Evolutionary conservation across 768 basidiomycete species (phyloP), one percentile per base, ranked within the genome.

Genomic region (Lactarius tabidus): DNA sequence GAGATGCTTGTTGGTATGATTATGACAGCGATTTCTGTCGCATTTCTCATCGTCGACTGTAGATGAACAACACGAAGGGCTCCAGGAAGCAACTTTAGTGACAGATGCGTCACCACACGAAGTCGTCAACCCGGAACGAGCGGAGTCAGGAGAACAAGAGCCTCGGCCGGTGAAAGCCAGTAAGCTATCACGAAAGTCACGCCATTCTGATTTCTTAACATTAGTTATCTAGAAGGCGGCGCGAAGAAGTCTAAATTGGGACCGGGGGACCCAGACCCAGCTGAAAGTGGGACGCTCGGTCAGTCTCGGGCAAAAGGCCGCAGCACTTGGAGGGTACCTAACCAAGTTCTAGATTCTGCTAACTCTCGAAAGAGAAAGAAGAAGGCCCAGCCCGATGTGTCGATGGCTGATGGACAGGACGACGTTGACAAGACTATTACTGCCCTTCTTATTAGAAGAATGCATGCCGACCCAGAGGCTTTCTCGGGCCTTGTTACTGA

Each of bases 351-450:
- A 66, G 65, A 59, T 29, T 33, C 52, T 58, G 20, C 39, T 26
- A 54, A 62, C 28, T 4, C 60, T 9, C 26, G 12, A n/a, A 33
- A 57, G 51, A 36, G 26, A 43, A 57, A 58, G 29, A 62, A 62
- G 60, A 41, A 57, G 58, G 38, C 15, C 38, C 33, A 28, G 17
- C 31, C 51, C 14, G 35, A n/a, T n/a, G 39, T 36, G 20, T 48
- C 65, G 18, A 59, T 31, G 17, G 20, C 55, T 20, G 9, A 36
- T 43, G 14, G 6, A 29, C n/a, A 31, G 41, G 65, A 62, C 53
- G 65, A 66, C 36, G 54, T 66, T 33, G 52, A 66, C 61, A 66
- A 58, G 51, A 66, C 65, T 14, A 66, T 66, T 23, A 26, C 61
- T 43, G 51, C 65, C n/a, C 53, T 66, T 43, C 52, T 66, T 10